These are phyloP conservation scores for Amphirosellinia nigrospora DNA, from an alignment of 495 filamentous ascomycete species.

Conservation along the genomic window DNA sequence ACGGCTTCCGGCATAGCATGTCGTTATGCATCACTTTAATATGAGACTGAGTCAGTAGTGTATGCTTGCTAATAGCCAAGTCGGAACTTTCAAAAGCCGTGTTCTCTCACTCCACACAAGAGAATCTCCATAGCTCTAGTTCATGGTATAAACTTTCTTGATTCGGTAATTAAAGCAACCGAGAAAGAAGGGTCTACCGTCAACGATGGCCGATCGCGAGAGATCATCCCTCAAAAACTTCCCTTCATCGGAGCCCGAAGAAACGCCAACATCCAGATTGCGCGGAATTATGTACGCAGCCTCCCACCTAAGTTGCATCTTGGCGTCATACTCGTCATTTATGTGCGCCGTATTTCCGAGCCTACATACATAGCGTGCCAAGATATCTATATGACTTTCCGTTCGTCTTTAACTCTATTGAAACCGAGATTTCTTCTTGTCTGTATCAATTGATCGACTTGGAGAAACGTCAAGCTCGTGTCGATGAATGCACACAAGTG, in stretches of 20 bases:
- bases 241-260: neutral
- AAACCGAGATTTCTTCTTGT: neutral
- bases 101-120: neutral
- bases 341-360: neutral
- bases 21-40: neutral
- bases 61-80: neutral
- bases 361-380: neutral
- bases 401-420: neutral
- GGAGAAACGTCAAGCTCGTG: neutral
- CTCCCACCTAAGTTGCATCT: neutral
- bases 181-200: neutral
- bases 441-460: neutral
- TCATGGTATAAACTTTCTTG: neutral
- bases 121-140: neutral
- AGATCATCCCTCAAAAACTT: neutral
- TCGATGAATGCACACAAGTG: no score
- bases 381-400: neutral
- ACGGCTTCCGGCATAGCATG: neutral
- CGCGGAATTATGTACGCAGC: neutral
- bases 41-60: neutral
- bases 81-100: neutral
- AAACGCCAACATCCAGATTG: neutral
- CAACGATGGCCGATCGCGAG: neutral
- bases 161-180: neutral
- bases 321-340: neutral